These are phyloP conservation scores for Tephrocybe rancida DNA, from an alignment of 768 basidiomycete species.

Conservation along the genomic window DNA sequence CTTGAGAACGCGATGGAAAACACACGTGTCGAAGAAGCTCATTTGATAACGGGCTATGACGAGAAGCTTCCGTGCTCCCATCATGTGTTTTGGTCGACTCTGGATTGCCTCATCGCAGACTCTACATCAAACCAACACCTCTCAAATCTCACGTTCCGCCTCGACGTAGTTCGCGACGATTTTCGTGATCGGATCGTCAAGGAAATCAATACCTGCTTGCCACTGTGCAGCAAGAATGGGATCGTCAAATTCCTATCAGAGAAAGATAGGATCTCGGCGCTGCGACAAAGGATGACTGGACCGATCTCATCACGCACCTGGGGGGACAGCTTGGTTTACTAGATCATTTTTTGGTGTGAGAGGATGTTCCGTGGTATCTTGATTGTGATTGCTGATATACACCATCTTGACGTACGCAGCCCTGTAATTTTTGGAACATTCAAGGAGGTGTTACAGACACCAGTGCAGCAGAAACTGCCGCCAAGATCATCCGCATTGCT, in stretches of 20 bases:
- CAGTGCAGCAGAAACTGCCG: too few relatives aligned
- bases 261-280: background rate
- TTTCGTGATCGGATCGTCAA: conserved; percentile 1
- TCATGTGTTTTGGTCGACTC: too few relatives aligned
- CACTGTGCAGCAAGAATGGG: background rate
- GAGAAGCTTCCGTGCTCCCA: background rate
- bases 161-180: background rate
- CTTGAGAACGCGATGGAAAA: background rate
- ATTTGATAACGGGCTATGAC: background rate
- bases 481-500: too few relatives aligned
- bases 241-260: conserved; percentile 4
- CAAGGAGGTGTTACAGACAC: too few relatives aligned
- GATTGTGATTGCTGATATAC: too few relatives aligned
- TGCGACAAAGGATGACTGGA: background rate
- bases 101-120: background rate
- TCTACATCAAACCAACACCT: background rate
- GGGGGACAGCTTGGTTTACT: background rate
- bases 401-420: too few relatives aligned
- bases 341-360: too few relatives aligned
- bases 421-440: too few relatives aligned
- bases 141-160: background rate
- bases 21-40: conserved; percentile 1
- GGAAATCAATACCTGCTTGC: background rate
- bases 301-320: conserved; percentile 1
- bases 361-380: too few relatives aligned